A percentile compares a stretch with the other conserved stretches of the same genome.
These are phyloP conservation scores for Quercus engelmannii DNA, from an alignment of 306 rosid species.

Conservation along the genomic window DNA sequence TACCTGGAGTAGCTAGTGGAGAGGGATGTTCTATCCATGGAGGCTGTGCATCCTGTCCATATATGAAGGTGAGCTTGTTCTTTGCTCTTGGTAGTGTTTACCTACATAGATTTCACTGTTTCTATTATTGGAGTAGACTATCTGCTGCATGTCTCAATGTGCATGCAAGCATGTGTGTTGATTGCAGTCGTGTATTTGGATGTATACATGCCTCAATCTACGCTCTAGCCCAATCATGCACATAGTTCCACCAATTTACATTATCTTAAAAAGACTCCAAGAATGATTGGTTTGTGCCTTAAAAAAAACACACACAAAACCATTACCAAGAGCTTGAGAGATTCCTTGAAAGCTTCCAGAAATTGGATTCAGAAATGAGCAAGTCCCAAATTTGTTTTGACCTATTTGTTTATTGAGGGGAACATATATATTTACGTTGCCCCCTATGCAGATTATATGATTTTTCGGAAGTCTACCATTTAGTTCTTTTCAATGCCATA, in stretches of 20 bases:
- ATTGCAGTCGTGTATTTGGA: background rate
- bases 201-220: background rate
- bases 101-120: conserved; percentile 5
- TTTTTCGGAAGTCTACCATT: no score
- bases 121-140: background rate
- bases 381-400: no score
- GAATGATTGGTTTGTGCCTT: no score
- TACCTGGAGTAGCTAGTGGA: conserved; percentile 88
- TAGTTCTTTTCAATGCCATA: background rate
- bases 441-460: no score
- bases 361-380: no score
- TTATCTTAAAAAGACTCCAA: background rate
- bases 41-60: conserved; percentile 98
- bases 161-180: background rate
- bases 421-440: no score
- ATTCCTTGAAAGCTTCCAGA: no score
- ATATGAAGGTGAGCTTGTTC: conserved; percentile 74
- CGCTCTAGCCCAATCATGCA: background rate
- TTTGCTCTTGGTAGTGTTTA: background rate
- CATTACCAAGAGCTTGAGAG: no score
- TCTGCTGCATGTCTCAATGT: background rate
- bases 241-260: background rate
- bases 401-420: no score
- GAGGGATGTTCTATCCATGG: conserved; percentile 97
- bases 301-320: no score